These are phyloP conservation scores for Lactarius quietus DNA, from an alignment of 768 basidiomycete genomes.

Conservation along the genomic window DNA sequence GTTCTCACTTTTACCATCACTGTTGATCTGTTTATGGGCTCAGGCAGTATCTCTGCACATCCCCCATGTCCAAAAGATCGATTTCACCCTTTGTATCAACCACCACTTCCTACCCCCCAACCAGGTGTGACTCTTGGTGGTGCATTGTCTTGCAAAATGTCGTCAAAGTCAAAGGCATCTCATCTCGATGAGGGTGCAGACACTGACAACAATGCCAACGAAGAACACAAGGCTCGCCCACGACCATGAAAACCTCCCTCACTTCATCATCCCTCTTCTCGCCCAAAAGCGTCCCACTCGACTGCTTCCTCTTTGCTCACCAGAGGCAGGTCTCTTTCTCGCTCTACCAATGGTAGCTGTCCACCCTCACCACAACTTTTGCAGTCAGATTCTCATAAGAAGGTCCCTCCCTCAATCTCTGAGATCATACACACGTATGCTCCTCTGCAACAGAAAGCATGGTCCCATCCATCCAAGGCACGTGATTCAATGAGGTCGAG, in stretches of 20 bases:
- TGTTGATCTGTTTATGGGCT: conserved; percentile 48
- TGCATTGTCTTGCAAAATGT: conserved; percentile 31
- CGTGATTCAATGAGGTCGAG: conserved; percentile 48
- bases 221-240: conserved; percentile 15
- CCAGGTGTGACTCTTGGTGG: conserved; percentile 70
- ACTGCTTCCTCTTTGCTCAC: conserved; percentile 11
- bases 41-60: conserved; percentile 42
- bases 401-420: conserved; percentile 73
- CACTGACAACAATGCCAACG: conserved; percentile 38
- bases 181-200: conserved; percentile 54
- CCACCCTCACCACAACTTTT: conserved; percentile 25
- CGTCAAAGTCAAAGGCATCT: conserved; percentile 28
- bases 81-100: conserved; percentile 76
- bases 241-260: conserved; percentile 22
- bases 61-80: conserved; percentile 48
- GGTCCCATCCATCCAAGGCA: conserved; percentile 44
- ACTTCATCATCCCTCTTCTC: conserved; percentile 29
- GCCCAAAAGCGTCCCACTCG: conserved; percentile 9
- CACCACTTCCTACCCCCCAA: conserved; percentile 79
- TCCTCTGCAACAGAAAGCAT: conserved; percentile 51
- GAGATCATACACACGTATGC: conserved; percentile 83
- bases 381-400: conserved; percentile 36
- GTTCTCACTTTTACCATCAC: no score
- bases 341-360: conserved; percentile 18
- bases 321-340: conserved; percentile 2